These are phyloP conservation scores for Tolypocladium tundrense DNA, from an alignment of 2,329 filamentous ascomycete genomes.

Conservation along the genomic window DNA sequence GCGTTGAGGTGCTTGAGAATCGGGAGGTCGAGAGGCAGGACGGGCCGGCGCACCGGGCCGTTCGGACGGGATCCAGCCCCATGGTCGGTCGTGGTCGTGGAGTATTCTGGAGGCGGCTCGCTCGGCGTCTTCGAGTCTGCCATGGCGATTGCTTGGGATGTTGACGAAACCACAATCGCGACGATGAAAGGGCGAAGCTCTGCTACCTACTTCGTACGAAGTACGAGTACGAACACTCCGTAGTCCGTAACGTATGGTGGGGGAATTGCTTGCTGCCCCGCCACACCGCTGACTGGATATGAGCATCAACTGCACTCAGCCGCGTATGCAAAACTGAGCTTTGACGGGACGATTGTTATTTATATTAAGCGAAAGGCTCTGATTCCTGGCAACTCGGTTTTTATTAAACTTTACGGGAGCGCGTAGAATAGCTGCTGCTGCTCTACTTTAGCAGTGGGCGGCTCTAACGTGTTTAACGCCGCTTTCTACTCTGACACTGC, in stretches of 20 bases:
- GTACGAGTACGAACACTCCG: too few relatives aligned
- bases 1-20: constrained; percentile 65
- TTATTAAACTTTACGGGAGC: not conserved
- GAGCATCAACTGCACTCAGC: not conserved
- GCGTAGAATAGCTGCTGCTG: not conserved
- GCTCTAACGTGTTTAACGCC: not conserved
- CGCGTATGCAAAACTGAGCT: not conserved
- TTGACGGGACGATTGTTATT: not conserved
- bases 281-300: not conserved
- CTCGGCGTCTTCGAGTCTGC: constrained; percentile 14
- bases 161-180: not conserved
- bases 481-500: not conserved
- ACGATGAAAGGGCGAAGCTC: not conserved
- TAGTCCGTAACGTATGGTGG: not conserved
- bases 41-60: constrained; percentile 34
- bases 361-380: not conserved
- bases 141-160: constrained; percentile 11
- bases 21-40: constrained; percentile 66
- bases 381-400: not conserved
- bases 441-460: too few relatives aligned
- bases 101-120: constrained; percentile 38
- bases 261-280: not conserved
- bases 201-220: not conserved
- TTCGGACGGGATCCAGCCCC: constrained; percentile 12
- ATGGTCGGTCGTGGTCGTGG: constrained; percentile 28